These are phyloP conservation scores for Pogostemon cablin DNA, from an alignment of 257 asterid species.

Conservation along the genomic window DNA sequence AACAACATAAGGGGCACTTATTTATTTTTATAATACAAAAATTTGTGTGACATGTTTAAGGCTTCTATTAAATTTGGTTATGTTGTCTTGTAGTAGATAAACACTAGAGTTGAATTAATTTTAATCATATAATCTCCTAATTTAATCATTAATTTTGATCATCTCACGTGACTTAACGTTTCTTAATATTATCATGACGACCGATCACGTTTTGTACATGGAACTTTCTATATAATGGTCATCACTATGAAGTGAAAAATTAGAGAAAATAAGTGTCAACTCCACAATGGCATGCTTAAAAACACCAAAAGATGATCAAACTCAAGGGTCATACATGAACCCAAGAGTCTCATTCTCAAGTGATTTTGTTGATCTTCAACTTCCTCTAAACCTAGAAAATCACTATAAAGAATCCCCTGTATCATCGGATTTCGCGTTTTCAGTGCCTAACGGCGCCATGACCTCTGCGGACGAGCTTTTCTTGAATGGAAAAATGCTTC, in stretches of 20 bases:
- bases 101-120: no score
- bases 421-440: slow-evolving; percentile 74
- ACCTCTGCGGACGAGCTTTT: slow-evolving; percentile 75
- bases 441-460: slow-evolving; percentile 44
- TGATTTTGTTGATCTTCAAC: slow-evolving; percentile 62
- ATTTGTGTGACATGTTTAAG: no score
- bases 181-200: no score
- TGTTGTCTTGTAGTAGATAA: no score
- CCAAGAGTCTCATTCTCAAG: slow-evolving; percentile 90
- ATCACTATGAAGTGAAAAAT: slow-evolving; percentile 37
- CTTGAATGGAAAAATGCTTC: slow-evolving; percentile 64
- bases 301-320: slow-evolving; percentile 26
- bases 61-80: no score
- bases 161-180: no score
- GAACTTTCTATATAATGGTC: slow-evolving; percentile 40
- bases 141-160: no score
- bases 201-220: neutral
- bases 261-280: slow-evolving; percentile 14
- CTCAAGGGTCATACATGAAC: slow-evolving; percentile 9
- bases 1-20: slow-evolving; percentile 8
- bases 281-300: slow-evolving; percentile 60
- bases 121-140: no score
- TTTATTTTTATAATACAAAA: neutral
- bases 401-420: slow-evolving; percentile 74
- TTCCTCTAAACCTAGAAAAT: slow-evolving; percentile 45